Conservation (phyloP, 2,329 filamentous ascomycete species). For the Amylocarpus encephaloides region DNA sequence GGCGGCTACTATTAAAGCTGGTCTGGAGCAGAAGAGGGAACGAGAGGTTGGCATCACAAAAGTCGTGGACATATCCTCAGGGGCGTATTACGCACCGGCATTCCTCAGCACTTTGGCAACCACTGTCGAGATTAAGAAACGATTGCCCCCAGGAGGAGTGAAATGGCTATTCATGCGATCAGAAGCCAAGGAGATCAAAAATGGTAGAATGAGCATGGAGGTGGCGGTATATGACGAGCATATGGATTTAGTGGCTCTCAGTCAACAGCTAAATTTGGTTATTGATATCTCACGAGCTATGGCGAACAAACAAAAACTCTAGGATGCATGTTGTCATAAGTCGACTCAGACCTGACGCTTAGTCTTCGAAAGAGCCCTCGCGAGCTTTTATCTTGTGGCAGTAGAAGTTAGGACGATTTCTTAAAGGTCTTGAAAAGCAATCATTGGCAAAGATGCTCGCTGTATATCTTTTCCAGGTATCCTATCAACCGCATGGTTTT, state of each 20-base stretch:
- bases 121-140: not conserved
- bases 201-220: conserved; percentile 5
- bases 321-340: too few species aligned
- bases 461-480: too few species aligned
- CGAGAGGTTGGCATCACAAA: not conserved
- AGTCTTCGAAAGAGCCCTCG: too few species aligned
- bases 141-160: not conserved
- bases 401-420: too few species aligned
- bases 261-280: not conserved
- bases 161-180: conserved; percentile 1
- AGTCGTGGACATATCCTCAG: not conserved
- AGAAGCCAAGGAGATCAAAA: not conserved
- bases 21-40: not conserved
- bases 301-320: not conserved
- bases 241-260: not conserved
- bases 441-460: too few species aligned
- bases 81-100: not conserved
- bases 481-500: too few species aligned
- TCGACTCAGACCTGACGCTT: too few species aligned
- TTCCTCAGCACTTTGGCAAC: not conserved
- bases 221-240: not conserved
- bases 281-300: not conserved
- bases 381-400: too few species aligned
- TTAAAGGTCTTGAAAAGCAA: too few species aligned
- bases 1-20: not conserved